Evolutionary conservation across 345 rosid species (phyloP), one percentile per base, ranked within the genome.

Genomic region (Linum usitatissimum): DNA sequence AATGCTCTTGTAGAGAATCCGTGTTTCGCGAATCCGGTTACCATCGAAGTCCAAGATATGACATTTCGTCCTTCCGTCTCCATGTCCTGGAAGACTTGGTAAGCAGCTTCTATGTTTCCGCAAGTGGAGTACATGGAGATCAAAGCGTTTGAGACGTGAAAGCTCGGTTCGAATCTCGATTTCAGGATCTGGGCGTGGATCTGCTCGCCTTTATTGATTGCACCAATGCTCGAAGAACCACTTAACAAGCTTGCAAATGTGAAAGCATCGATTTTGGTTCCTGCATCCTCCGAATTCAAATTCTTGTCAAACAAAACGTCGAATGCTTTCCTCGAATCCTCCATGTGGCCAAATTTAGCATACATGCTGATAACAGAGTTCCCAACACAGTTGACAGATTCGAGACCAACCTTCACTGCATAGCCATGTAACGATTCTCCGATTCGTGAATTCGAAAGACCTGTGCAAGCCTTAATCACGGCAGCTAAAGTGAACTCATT

Each of bases 81-180:
- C 83, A 81, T 80, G 45, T 66, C 55, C 17, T 54, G 70, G 59
- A 89, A 89, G 71, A 81, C 86, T 74, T 69, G 78, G 40, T 74
- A 79, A 65, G 87, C 83, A 64, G 79, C 67, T 66, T 81, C 83
- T 42, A 86, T 72, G 64, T 78, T 76, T 71, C 88, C 88, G 9
- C 89, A 84, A 67, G 78, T 84, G 28, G 96, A 82, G 69, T 84
- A 86, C 96, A 83, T 81, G 53, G 89, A 83, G 64, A 89, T 78
- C 68, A 89, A 64, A 60, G 94, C 84, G 48, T 86, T 89, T 56
- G 74, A 75, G 53, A 84, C 63, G 9, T 70, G 71, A 28, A 66
- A 73, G 57, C 74, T 78, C 19, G 71, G 66, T 4, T 72, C 57
- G 42, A 80, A 72, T 57, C 87, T 89, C 1, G 80, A 79, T 77